Conservation (phyloP, 108 stramenopile species). For the Discostella pseudostelligera region DNA sequence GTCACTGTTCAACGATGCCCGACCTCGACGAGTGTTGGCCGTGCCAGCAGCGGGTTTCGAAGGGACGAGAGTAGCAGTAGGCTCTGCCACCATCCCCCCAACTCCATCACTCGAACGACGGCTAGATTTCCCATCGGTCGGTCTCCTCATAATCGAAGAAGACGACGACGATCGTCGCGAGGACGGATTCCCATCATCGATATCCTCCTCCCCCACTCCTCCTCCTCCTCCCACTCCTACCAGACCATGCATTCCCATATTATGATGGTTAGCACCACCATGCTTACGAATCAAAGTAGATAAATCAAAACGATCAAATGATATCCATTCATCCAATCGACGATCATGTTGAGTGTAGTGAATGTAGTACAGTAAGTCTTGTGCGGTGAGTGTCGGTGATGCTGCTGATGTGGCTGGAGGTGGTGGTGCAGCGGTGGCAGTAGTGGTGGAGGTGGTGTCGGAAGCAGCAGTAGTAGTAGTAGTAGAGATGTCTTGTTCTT, state of each 20-base stretch:
- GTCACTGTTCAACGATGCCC: background rate
- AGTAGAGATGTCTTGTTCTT: background rate
- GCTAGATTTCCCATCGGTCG: slow-evolving; percentile 9
- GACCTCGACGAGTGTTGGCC: background rate
- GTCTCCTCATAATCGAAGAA: slow-evolving; percentile 5
- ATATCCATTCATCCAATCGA: slow-evolving; percentile 88
- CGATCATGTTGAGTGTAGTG: slow-evolving; percentile 85
- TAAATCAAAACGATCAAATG: slow-evolving; percentile 59
- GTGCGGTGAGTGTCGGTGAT: slow-evolving; percentile 17
- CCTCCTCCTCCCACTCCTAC: too few relatives aligned
- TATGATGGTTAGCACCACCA: too few relatives aligned
- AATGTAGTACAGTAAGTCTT: slow-evolving; percentile 77
- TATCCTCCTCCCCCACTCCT: background rate
- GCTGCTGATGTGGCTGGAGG: background rate
- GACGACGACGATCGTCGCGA: slow-evolving; percentile 9
- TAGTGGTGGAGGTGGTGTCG: background rate
- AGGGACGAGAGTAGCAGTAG: too few relatives aligned
- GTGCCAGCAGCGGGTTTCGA: background rate
- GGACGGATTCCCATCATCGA: slow-evolving; percentile 1
- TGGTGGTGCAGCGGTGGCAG: background rate
- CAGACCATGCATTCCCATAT: too few relatives aligned
- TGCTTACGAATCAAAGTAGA: slow-evolving; percentile 48
- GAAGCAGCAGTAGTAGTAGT: background rate
- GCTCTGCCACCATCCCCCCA: too few relatives aligned
- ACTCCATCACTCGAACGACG: slow-evolving; percentile 10